A percentile compares a stretch with the other conserved stretches of the same genome.
Conservation (phyloP, 2,329 filamentous ascomycete species). For the Calonectria crousiana region DNA sequence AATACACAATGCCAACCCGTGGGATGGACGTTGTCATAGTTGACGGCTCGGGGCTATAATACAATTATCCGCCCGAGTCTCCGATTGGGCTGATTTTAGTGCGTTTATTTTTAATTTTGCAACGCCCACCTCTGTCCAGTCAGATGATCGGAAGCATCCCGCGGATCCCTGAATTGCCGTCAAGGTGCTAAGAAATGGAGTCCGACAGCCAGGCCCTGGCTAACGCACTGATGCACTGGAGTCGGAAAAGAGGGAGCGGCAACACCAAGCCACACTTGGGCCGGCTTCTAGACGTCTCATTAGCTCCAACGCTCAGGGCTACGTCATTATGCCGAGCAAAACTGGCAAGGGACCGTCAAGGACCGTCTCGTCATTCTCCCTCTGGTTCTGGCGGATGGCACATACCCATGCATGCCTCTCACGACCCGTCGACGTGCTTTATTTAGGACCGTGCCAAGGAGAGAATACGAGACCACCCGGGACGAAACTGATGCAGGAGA, state of each 20-base stretch:
- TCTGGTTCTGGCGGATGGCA: background rate
- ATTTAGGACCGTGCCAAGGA: constrained; percentile 2
- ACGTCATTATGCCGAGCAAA: background rate
- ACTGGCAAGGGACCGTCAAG: background rate
- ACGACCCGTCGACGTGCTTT: background rate
- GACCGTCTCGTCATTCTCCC: background rate
- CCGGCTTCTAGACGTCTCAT: background rate
- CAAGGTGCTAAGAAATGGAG: background rate
- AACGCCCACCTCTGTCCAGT: background rate
- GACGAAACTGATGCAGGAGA: background rate
- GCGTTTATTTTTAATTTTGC: background rate
- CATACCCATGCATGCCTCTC: background rate
- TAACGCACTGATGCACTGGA: background rate
- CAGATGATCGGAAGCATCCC: background rate
- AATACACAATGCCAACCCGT: background rate
- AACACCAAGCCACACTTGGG: background rate
- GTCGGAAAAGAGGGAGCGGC: background rate
- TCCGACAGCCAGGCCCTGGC: background rate
- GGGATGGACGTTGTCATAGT: background rate
- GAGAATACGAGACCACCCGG: background rate
- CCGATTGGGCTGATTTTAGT: background rate
- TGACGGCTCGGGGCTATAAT: background rate
- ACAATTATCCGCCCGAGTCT: background rate
- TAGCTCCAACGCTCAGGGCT: background rate
- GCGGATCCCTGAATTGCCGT: background rate